Evolutionary conservation across 305 asterid species (phyloP).

Genomic region (Fraxinus xanthoxyloides): DNA sequence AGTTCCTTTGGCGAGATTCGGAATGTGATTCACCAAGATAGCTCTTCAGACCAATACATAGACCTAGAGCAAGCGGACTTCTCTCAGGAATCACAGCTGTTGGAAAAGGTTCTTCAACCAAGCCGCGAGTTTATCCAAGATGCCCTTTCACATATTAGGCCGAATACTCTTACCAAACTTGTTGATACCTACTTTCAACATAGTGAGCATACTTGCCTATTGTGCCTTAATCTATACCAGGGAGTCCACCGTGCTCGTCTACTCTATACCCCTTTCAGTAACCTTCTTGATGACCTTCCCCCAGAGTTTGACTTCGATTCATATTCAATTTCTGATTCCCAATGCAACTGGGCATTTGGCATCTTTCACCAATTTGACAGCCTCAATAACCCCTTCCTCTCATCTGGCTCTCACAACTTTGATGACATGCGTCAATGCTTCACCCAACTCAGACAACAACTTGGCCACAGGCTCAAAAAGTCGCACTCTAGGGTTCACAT

Average conservation of each 20-base stretch:
- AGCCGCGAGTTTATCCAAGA: constrained; percentile 52
- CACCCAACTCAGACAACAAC: constrained; percentile 58
- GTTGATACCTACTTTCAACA: constrained; percentile 62
- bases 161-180: constrained; percentile 49
- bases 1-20: constrained; percentile 66
- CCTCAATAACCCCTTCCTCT: constrained; percentile 59
- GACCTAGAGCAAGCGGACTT: constrained; percentile 32
- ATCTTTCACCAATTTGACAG: constrained; percentile 52
- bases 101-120: constrained; percentile 69
- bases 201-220: constrained; percentile 58
- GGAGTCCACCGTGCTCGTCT: constrained; percentile 51
- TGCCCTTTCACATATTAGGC: constrained; percentile 46
- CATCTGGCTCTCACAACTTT: constrained; percentile 44
- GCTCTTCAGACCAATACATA: constrained; percentile 35
- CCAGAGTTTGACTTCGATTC: constrained; percentile 40
- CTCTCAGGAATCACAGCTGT: constrained; percentile 45
- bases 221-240: constrained; percentile 55
- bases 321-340: constrained; percentile 49
- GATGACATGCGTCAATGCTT: constrained; percentile 54
- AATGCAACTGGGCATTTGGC: constrained; percentile 51
- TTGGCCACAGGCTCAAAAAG: constrained; percentile 52
- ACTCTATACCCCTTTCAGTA: constrained; percentile 55
- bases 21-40: constrained; percentile 42
- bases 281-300: constrained; percentile 60
- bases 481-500: constrained; percentile 48